Evolutionary conservation across 164 flowering plant genomes (phyloP).

Genomic region (Paratinospora sagittata): DNA sequence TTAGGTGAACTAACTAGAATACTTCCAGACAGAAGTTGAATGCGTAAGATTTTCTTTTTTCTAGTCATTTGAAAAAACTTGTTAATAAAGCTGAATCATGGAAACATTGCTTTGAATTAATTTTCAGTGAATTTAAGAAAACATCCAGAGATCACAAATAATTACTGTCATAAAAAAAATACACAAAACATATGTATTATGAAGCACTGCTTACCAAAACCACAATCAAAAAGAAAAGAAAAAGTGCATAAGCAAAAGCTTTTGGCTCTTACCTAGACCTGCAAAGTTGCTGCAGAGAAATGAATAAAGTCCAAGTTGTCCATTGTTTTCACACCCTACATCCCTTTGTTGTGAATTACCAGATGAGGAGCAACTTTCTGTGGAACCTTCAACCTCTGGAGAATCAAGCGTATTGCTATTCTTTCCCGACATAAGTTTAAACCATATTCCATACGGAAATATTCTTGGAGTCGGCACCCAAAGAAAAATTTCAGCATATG

Average conservation of each 20-base stretch:
- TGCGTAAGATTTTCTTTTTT: too few relatives aligned
- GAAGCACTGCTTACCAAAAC: background rate
- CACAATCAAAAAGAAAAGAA: background rate
- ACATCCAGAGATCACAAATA: background rate
- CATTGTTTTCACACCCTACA: slow-evolving; percentile 10
- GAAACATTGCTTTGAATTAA: too few relatives aligned
- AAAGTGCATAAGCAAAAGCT: background rate
- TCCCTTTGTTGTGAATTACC: slow-evolving; percentile 10
- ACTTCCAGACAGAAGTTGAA: too few relatives aligned
- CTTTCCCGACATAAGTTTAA: slow-evolving; percentile 37
- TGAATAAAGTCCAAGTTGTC: slow-evolving; percentile 31
- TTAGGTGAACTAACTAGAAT: too few relatives aligned
- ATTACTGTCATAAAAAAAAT: background rate
- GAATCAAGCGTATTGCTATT: slow-evolving; percentile 18
- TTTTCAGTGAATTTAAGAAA: too few relatives aligned
- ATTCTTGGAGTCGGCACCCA: slow-evolving; percentile 61
- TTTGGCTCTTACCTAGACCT: slow-evolving; percentile 45
- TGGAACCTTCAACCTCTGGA: slow-evolving; percentile 5
- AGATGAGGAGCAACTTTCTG: slow-evolving; percentile 14
- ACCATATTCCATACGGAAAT: slow-evolving; percentile 91
- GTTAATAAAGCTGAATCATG: too few relatives aligned
- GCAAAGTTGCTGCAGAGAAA: slow-evolving; percentile 52
- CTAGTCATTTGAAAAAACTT: too few relatives aligned
- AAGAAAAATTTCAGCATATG: slow-evolving; percentile 57
- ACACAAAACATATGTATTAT: background rate